These are phyloP conservation scores for Tetrapyrgos nigripes DNA, from an alignment of 1,284 basidiomycete genomes.

Conservation along the genomic window DNA sequence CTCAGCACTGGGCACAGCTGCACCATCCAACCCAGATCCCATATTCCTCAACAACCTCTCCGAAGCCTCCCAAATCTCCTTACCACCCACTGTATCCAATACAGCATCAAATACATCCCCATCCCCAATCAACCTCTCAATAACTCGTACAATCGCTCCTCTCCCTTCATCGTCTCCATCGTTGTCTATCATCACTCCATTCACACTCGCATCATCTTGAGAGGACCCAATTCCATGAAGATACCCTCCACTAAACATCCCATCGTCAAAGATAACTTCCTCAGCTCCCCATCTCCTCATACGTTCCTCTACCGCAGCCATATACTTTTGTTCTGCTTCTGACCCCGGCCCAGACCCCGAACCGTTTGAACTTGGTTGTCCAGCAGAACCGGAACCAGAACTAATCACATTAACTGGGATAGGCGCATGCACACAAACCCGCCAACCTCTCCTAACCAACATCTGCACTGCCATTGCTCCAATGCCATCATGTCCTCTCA, in stretches of 20 bases:
- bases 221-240: conserved; percentile 26
- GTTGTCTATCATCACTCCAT: conserved; percentile 11
- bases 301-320: conserved; percentile 55
- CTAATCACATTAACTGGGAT: too few species aligned
- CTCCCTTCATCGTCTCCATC: conserved; percentile 29
- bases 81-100: conserved; percentile 82
- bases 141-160: conserved; percentile 58
- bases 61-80: conserved; percentile 75
- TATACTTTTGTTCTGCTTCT: conserved; percentile 36
- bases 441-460: conserved; percentile 66
- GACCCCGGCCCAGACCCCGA: neutral
- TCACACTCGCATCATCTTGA: too few species aligned
- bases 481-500: conserved; percentile 78
- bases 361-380: too few species aligned
- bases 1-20: conserved; percentile 33
- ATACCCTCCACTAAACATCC: conserved; percentile 25
- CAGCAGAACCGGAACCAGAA: conserved; percentile 13
- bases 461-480: conserved; percentile 81
- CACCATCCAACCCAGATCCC: conserved; percentile 5
- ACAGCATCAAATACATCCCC: conserved; percentile 77
- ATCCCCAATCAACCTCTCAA: conserved; percentile 59
- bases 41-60: conserved; percentile 57
- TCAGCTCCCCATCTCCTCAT: conserved; percentile 68
- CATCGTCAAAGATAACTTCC: conserved; percentile 67
- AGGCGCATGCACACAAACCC: conserved; percentile 75